A percentile compares a stretch with the other conserved stretches of the same genome.
phyloP scores from a whole-genome alignment of 2,329 filamentous ascomycete species.

The Penicillium olsonii region DNA sequence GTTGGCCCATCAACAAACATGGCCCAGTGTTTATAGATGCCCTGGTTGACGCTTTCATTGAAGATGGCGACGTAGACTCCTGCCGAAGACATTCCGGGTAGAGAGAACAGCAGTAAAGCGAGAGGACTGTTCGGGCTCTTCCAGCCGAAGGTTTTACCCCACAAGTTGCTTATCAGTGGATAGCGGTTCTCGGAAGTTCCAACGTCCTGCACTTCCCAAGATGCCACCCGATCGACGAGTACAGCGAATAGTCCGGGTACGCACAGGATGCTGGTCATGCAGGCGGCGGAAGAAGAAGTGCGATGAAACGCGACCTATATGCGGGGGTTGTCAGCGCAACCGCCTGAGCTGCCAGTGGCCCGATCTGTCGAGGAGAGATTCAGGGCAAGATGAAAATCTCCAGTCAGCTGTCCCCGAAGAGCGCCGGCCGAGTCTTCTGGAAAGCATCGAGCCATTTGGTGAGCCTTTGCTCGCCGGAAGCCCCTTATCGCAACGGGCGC shows the following conservation, averaged over 20 bases:
- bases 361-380: conserved; percentile 16
- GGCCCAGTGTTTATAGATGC: not conserved
- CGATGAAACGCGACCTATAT: conserved; percentile 36
- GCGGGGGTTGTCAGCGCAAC: conserved; percentile 34
- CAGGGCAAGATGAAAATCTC: conserved; percentile 4
- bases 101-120: not conserved
- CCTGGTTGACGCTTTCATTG: not conserved
- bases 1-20: not conserved
- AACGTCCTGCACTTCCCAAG: conserved; percentile 7
- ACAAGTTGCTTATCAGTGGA: conserved; percentile 9
- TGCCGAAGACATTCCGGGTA: not conserved
- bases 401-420: not conserved
- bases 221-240: conserved; percentile 24
- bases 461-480: conserved; percentile 3
- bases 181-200: not conserved
- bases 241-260: conserved; percentile 33
- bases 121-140: too few relatives aligned
- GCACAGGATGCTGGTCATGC: conserved; percentile 36
- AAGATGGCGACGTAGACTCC: not conserved
- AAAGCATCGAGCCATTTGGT: conserved; percentile 11
- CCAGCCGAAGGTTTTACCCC: too few relatives aligned
- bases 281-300: conserved; percentile 38
- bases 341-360: conserved; percentile 33
- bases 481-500: conserved; percentile 15
- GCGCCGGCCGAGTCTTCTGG: conserved; percentile 6